Evolutionary conservation across 139 green algal genomes (phyloP), one percentile per base, ranked within the genome.

Genomic region (Tetraselmis chui): DNA sequence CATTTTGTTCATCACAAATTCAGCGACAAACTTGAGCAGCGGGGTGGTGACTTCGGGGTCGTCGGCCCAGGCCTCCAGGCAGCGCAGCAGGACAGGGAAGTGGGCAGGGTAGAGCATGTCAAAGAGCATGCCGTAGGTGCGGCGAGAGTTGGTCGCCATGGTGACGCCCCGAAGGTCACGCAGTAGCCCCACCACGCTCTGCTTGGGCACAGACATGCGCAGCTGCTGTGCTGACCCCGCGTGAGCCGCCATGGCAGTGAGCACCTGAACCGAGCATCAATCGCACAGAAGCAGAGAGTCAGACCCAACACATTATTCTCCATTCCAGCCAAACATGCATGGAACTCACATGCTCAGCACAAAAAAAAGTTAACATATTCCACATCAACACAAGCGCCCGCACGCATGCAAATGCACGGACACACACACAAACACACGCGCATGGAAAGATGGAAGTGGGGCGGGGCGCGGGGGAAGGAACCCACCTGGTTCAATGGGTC

Each of bases 1-100:
- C 82, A 91, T 96, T 87, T 98, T 98, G 91, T 99, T 99, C 83
- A 96, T 92, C 59, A 94, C 95, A 85, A 99, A 98, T 86, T 99
- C 96, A 0, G 89, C 90, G 77, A 98, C 88, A 86, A 99, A 99
- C 83, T 99, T 99, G 76, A 99, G 91, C 83, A 99, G 84, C 0
- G 96, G 93, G 0, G 92, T 97, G 25, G 93, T 95, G 23, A 98
- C 92, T 0, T 88, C 90, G 5, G 84, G 95, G 76, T 79, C 80
- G 85, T 97, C 94, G 0, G 93, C 88, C 88, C 91, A 99, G 26
- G 91, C 93, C 87, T 98, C 92, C 31, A 97, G 81, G 79, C 94
- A 95, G 32, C 87, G 89, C 30, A 93, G 59, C 23, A 99, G 88
- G 25, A 92, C 82, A 5, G 92, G 92, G 74, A 96, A 93, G 90